Conservation (phyloP, 805 yeast species). For the Nematodospora valgi region DNA sequence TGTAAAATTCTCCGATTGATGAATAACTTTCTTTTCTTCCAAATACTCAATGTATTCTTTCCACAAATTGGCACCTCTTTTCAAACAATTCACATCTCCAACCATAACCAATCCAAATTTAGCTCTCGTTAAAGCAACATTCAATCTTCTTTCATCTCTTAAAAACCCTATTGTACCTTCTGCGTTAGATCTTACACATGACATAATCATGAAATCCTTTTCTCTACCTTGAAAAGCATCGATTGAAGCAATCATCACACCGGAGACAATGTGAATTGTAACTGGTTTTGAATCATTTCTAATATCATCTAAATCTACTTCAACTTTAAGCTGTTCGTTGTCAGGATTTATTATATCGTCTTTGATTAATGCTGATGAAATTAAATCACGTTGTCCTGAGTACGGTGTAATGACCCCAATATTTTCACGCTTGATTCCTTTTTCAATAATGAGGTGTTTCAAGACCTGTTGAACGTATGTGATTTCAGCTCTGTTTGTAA, state of each 20-base stretch:
- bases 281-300: constrained; percentile 42
- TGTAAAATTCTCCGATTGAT: constrained; percentile 6
- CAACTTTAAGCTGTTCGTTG: constrained; percentile 43
- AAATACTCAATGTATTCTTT: constrained; percentile 43
- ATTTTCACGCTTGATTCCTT: constrained; percentile 45
- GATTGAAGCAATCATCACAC: constrained; percentile 52
- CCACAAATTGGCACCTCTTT: constrained; percentile 50
- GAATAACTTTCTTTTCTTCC: constrained; percentile 19
- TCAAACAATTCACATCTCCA: constrained; percentile 41
- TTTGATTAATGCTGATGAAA: constrained; percentile 47
- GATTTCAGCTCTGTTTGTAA: constrained; percentile 54
- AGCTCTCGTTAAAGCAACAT: constrained; percentile 88
- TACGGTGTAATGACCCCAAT: constrained; percentile 76
- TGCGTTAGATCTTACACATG: constrained; percentile 65
- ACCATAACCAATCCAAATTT: constrained; percentile 64
- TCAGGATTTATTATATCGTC: constrained; percentile 58
- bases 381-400: constrained; percentile 66
- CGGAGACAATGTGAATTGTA: constrained; percentile 47
- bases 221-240: constrained; percentile 63
- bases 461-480: constrained; percentile 45
- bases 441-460: constrained; percentile 50
- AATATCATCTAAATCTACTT: constrained; percentile 61
- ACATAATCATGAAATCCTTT: constrained; percentile 48
- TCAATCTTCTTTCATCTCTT: constrained; percentile 79
- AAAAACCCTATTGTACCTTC: constrained; percentile 76